phyloP scores from a whole-genome alignment of 2,329 filamentous ascomycete genomes.

The Colletotrichum falcatum region DNA sequence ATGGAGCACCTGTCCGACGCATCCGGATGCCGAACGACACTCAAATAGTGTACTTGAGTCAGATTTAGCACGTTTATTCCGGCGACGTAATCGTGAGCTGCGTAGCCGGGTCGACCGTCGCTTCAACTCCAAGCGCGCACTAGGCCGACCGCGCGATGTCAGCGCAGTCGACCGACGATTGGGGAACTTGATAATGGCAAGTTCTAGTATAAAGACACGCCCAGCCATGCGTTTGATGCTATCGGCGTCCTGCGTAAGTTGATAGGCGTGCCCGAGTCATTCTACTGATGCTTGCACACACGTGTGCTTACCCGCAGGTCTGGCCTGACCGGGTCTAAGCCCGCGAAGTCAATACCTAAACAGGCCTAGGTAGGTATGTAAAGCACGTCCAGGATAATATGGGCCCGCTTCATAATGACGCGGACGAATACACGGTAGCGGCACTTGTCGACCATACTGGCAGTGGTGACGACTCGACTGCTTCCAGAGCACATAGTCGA shows the following conservation, averaged over 20 bases:
- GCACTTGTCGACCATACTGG: background rate
- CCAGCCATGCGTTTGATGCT: background rate
- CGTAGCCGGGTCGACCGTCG: no score
- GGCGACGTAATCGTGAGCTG: background rate
- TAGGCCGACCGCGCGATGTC: background rate
- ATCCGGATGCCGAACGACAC: background rate
- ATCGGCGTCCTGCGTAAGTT: background rate
- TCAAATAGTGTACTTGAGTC: background rate
- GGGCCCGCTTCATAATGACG: accelerated
- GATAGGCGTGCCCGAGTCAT: background rate
- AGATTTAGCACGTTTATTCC: background rate
- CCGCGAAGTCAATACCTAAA: background rate
- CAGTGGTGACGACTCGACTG: background rate
- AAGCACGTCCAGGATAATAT: background rate
- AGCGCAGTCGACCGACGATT: background rate
- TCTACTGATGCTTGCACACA: background rate
- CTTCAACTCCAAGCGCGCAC: no score
- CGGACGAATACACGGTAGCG: background rate
- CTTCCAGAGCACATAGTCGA: background rate
- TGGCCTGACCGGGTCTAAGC: background rate
- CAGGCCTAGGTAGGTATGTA: background rate
- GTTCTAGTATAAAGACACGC: background rate
- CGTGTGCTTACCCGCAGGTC: background rate
- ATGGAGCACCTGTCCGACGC: background rate
- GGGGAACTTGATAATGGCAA: background rate